Conservation (phyloP, 139 green algal species). For the Chlamydomonas urium region DNA sequence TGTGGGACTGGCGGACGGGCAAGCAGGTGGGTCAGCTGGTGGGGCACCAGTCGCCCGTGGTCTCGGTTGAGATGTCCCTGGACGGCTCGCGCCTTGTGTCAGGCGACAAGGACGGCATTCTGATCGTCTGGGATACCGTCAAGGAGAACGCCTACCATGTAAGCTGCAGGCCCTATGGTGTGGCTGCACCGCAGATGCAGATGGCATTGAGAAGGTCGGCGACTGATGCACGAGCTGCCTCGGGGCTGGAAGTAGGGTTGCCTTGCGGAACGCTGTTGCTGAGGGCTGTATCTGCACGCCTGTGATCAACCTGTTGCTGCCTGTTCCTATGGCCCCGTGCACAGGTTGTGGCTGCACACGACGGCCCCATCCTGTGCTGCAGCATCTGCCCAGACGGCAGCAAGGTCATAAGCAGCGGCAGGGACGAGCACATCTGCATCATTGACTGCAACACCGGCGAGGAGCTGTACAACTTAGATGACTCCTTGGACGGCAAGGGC, state of each 20-base stretch:
- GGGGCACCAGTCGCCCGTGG: slow-evolving; percentile 31
- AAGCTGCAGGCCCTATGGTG: not conserved
- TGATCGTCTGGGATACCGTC: slow-evolving; percentile 36
- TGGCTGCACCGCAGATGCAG: not conserved
- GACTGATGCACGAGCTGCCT: no score
- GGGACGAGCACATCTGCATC: slow-evolving; percentile 37
- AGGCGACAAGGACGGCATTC: slow-evolving; percentile 30
- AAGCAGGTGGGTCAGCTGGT: slow-evolving; percentile 5
- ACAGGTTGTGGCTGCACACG: slow-evolving; percentile 29
- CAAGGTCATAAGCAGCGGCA: slow-evolving; percentile 23
- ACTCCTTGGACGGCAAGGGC: slow-evolving; percentile 7
- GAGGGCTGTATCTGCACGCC: no score
- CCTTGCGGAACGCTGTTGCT: no score
- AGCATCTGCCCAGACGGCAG: slow-evolving; percentile 32
- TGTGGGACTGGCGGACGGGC: slow-evolving; percentile 6
- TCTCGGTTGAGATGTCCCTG: slow-evolving; percentile 35
- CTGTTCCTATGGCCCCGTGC: no score
- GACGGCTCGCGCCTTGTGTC: slow-evolving; percentile 30
- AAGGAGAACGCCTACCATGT: not conserved
- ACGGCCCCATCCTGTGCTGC: slow-evolving; percentile 34
- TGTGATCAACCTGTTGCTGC: no score
- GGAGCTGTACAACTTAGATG: slow-evolving; percentile 8
- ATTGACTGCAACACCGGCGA: slow-evolving; percentile 21
- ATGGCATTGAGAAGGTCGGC: no score
- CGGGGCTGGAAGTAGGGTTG: no score